Evolutionary conservation across 768 basidiomycete genomes (phyloP).

Genomic region (Lactarius indigo): DNA sequence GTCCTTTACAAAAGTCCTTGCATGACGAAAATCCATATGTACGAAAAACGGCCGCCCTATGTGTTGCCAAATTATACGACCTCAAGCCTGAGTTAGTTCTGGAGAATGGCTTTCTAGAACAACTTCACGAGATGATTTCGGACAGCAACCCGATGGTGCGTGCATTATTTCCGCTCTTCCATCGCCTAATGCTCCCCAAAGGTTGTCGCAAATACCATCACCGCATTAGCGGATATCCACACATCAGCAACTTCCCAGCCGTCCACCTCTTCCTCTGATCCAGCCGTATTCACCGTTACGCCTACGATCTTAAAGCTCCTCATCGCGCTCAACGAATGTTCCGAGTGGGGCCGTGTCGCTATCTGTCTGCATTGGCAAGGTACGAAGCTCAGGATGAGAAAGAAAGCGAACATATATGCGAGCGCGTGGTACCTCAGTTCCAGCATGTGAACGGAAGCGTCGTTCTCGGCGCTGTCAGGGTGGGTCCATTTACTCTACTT

Average conservation of each 20-base stretch:
- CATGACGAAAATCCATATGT: constrained; percentile 98
- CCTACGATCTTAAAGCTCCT: constrained; percentile 78
- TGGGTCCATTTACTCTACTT: constrained; percentile 31
- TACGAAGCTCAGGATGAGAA: constrained; percentile 84
- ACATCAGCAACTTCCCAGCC: constrained; percentile 57
- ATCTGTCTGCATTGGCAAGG: constrained; percentile 82
- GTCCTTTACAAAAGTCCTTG: constrained; percentile 87
- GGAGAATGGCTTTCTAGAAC: constrained; percentile 90
- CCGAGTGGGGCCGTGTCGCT: constrained; percentile 98
- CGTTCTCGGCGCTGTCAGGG: constrained; percentile 95
- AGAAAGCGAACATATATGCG: constrained; percentile 98
- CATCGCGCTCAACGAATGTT: constrained; percentile 95
- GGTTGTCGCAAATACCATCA: constrained; percentile 97
- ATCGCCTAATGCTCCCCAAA: constrained; percentile 34
- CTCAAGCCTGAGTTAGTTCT: constrained; percentile 93
- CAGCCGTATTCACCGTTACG: constrained; percentile 81
- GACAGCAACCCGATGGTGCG: constrained; percentile 96
- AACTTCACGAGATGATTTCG: constrained; percentile 86
- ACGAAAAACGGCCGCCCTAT: constrained; percentile 94
- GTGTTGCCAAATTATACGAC: constrained; percentile 97
- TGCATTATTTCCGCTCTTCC: constrained; percentile 8
- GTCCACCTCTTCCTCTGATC: constrained; percentile 52
- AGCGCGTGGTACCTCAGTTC: constrained; percentile 96
- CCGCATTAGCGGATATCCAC: constrained; percentile 92
- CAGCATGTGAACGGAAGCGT: constrained; percentile 97